Base-by-base conservation (phyloP, 148 eudicot species). In the Fallopia convolvulus region DNA sequence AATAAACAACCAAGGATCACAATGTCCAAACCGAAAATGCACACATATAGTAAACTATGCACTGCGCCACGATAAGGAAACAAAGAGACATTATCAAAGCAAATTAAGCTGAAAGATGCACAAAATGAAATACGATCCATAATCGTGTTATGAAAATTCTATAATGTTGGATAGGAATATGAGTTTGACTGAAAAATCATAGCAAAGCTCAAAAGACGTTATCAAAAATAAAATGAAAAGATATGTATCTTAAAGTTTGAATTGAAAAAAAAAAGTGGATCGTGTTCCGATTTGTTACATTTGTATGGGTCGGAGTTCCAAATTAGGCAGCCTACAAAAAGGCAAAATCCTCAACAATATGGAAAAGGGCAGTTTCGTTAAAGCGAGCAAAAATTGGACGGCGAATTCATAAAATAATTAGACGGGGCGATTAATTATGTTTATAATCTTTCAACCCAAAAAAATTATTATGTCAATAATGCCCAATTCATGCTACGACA, bases 251-350 rank as follows among this genome's bases (percentile, higher is more conserved):
- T 14, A 66, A 13, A 7, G 72, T 66, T 33, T 66, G 72, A 66
- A 66, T 14, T 14, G 42, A 17, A 68, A 26, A 8, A 12, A 10
- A 23, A 26, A 26, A 26, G 30, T 0, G 15, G 42, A 39, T 36
- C 39, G 20, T 68, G 72, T 23, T 61, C 13, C 11, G 36, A 23
- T 61, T 23, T n/a, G n/a, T n/a, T n/a, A n/a, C n/a, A n/a, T n/a
- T n/a, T 23, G 68, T 9, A 26, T 21, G 32, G 68, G 33, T 23
- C 26, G 32, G 68, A 23, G 21, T 68, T 68, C 46, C 21, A 15
- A 68, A 33, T 68, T 68, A 68, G 72, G 72, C 72, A 36, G 72
- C 72, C 44, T 3, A 17, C 21, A 17, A 33, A 55, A 68, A 66
- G 39, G 72, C 46, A 21, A 68, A 4, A 61, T 26, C 65, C 32